Evolutionary conservation across 208 protist genomes (phyloP), one percentile per base, ranked within the genome.

Genomic region (Leptomonas seymouri): DNA sequence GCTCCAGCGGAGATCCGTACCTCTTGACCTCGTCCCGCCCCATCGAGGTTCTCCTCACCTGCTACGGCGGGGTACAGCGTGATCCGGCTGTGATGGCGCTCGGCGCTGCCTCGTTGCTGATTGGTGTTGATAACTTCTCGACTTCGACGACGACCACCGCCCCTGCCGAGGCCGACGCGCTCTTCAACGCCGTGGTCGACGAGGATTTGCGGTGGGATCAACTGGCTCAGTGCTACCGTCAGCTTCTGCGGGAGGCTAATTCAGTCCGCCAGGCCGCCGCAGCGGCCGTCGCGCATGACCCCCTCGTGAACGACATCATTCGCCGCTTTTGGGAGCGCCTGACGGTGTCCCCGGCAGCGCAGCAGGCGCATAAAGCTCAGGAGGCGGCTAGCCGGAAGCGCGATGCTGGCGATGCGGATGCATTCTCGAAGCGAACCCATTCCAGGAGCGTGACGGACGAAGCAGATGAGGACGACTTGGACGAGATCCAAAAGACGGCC

Each of bases 271-370:
- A 45, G 23, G 60, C 78, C 15, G 79, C 78, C 6, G 71, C 82
- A 0, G 14, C 54, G 7, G 65, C 59, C 23, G 81, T 86, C 4
- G 78, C 84, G 14, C 30, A 25, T 8, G 75, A 96, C 67, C 64
- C 68, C 14, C 42, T 84, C 12, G 73, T 96, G 30, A 93, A 93
- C 67, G 84, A 92, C 63, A 42, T 90, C 31, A 91, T 96, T 54
- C 78, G 76, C 5, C 90, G 90, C 41, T 93, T 90, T 66, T 96
- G 90, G 88, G 82, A 90, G 21, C 83, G 87, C 20, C 49, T 96
- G 14, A 96, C 90, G 39, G 83, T 91, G n/a, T 82, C 86, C 0
- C 51, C 80, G 30, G 82, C 82, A 25, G 85, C 77, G 44, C 71
- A 80, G 42, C 65, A 71, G 53, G 74, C 71, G 2, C 66, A 82